Percentiles rank a stretch among this genome's conserved stretches.
Evolutionary conservation across 2,329 filamentous ascomycete genomes (phyloP).

Genomic region (Fusarium dimerum): DNA sequence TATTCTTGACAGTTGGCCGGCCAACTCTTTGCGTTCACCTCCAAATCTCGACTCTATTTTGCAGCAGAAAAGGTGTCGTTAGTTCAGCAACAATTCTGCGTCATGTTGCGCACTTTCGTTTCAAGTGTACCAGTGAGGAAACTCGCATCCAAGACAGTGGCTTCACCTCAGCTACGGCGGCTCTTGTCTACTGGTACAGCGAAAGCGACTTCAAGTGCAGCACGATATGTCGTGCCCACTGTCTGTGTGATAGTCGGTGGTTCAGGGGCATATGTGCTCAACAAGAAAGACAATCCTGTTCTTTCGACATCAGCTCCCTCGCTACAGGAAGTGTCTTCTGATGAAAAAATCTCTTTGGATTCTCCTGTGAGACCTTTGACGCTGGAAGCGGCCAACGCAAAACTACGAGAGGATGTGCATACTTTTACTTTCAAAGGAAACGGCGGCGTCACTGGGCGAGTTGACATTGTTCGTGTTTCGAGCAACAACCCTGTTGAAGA

Average conservation of each 20-base stretch:
- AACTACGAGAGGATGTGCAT: conserved; percentile 32
- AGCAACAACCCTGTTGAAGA: conserved; percentile 41
- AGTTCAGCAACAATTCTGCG: not conserved
- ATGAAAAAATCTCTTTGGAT: conserved; percentile 21
- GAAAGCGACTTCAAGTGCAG: not conserved
- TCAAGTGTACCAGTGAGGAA: not conserved
- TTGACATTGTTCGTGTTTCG: conserved; percentile 36
- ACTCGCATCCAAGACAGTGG: conserved; percentile 3
- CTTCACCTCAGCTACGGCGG: conserved; percentile 1
- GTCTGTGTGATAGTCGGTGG: conserved; percentile 11
- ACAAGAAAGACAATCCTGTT: not conserved
- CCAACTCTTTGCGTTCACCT: not conserved
- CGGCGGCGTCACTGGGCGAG: conserved; percentile 28
- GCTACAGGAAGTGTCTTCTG: conserved; percentile 13
- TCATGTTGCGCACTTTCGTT: conserved; percentile 16
- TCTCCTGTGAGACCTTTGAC: conserved; percentile 31
- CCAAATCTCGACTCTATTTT: not conserved
- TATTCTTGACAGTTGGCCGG: not conserved
- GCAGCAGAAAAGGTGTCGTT: too few species aligned
- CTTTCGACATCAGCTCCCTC: conserved; percentile 3
- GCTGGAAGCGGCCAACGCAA: conserved; percentile 32
- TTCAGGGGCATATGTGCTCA: conserved; percentile 10
- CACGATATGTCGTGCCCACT: conserved; percentile 7
- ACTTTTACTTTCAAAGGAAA: conserved; percentile 32
- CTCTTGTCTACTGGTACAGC: conserved; percentile 15